phyloP scores from a whole-genome alignment of 208 protist genomes.

The Crithidia thermophila region DNA sequence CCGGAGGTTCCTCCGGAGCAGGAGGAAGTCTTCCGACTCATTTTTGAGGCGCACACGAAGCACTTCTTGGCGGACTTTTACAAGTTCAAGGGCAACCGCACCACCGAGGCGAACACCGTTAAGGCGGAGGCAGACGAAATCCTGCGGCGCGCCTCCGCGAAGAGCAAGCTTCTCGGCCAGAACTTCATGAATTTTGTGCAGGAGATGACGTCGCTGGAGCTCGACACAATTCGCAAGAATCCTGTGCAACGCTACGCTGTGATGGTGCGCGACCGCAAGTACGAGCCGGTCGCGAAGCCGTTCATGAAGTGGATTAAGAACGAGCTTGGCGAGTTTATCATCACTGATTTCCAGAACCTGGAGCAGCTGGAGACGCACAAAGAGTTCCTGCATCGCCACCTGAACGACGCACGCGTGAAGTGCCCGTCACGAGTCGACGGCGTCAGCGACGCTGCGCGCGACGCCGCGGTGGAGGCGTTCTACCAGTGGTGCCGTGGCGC shows the following conservation, averaged over 20 bases:
- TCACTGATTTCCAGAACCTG: slow-evolving; percentile 63
- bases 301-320: slow-evolving; percentile 89
- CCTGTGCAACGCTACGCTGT: slow-evolving; percentile 84
- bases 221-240: slow-evolving; percentile 88
- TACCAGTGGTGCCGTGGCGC: slow-evolving; percentile 89
- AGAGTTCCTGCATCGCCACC: slow-evolving; percentile 69
- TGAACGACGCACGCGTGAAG: slow-evolving; percentile 67
- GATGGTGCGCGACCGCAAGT: slow-evolving; percentile 78
- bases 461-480: slow-evolving; percentile 78
- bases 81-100: slow-evolving; percentile 80
- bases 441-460: slow-evolving; percentile 58
- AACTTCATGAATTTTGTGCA: slow-evolving; percentile 92
- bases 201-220: slow-evolving; percentile 88
- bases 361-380: slow-evolving; percentile 84
- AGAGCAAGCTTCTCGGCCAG: slow-evolving; percentile 82
- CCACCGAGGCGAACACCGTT: slow-evolving; percentile 68
- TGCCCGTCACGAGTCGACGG: slow-evolving; percentile 72
- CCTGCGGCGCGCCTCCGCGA: slow-evolving; percentile 73
- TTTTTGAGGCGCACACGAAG: slow-evolving; percentile 90
- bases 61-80: slow-evolving; percentile 90
- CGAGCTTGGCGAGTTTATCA: slow-evolving; percentile 76
- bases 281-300: slow-evolving; percentile 73
- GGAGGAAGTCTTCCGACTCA: slow-evolving; percentile 72
- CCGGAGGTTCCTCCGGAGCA: slow-evolving; percentile 72
- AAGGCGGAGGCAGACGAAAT: slow-evolving; percentile 86